Evolutionary conservation across 2,329 filamentous ascomycete genomes (phyloP), one percentile per base, ranked within the genome.

Genomic region (Fusarium floridanum): DNA sequence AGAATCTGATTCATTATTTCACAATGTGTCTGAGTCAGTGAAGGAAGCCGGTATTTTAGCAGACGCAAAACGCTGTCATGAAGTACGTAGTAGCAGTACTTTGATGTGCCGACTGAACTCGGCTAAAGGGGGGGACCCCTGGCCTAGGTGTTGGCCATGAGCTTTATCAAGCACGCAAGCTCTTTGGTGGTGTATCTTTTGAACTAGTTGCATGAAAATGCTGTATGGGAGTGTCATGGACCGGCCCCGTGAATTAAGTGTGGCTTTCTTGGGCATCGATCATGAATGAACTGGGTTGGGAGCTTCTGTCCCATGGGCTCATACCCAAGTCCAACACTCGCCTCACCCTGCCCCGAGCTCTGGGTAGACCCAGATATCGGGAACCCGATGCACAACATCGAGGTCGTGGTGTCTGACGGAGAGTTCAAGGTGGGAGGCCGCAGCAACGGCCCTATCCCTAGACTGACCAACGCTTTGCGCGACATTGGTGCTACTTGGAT

Each of bases 161-260:
- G 98, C 82, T 91, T 98, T 80, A 98, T 98, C 84, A 89, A 90
- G 76, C 90, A 93, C 74, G 98, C 20, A 22, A 20, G 20, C 7
- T 43, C 6, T 43, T 5, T 22, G 75, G 95, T 98, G n/a, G 93
- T 96, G 29, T 97, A 93, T 81, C 95, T 95, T 27, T 98, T 98
- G 85, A 95, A 92, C 75, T 95, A 96, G 64, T 95, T 92, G 29
- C 96, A 98, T 83, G 95, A 98, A 84, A 95, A 98, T 81, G 96
- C 96, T 62, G 98, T 98, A 77, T 97, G 97, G 85, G 98, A 7
- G 20, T 43, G 41, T 22, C n/a, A 2, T 10, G 2, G 7, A 4
- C 14, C 41, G 7, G 32, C 32, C 12, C 11, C n/a, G 20, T 14
- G 81, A 84, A 63, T 89, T 98, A 61, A 96, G 98, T 84, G 89